Evolutionary conservation across 306 rosid species (phyloP).

Genomic region (Trifolium subterraneum): DNA sequence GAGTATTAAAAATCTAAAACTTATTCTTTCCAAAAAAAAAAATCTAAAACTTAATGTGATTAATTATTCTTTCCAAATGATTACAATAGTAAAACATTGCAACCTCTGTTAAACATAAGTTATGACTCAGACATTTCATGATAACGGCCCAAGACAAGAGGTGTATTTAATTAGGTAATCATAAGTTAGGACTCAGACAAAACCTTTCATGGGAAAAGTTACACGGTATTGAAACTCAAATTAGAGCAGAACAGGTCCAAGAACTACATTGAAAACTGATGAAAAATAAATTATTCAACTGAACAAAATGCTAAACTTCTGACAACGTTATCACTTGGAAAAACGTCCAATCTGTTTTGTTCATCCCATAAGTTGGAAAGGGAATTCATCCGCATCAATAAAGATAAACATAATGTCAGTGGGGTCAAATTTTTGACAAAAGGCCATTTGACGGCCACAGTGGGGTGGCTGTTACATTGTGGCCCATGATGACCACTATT

Average conservation of each 20-base stretch:
- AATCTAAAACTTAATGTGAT: background rate
- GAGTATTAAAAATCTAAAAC: background rate
- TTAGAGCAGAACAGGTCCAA: slow-evolving; percentile 23
- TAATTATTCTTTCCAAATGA: too few species aligned
- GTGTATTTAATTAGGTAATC: slow-evolving; percentile 19
- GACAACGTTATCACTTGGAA: slow-evolving; percentile 25
- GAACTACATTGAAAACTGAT: slow-evolving; percentile 12
- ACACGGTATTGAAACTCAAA: slow-evolving; percentile 7
- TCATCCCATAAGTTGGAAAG: slow-evolving; percentile 12
- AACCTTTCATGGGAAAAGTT: slow-evolving; percentile 10
- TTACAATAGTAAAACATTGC: background rate
- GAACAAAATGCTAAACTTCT: slow-evolving; percentile 1
- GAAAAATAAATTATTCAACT: slow-evolving; percentile 30
- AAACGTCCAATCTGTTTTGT: slow-evolving; percentile 5
- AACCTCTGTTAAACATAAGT: slow-evolving; percentile 9
- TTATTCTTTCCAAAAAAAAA: background rate
- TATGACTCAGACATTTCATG: slow-evolving; percentile 4
- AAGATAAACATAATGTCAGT: background rate
- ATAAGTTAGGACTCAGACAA: background rate
- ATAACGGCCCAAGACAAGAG: slow-evolving; percentile 21
- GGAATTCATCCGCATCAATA: background rate
- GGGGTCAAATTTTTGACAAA: background rate
- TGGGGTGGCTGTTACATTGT: background rate
- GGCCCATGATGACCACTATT: background rate
- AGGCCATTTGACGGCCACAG: background rate